A percentile compares a stretch with the other conserved stretches of the same genome.
Evolutionary conservation across 1,284 basidiomycete species (phyloP).

Genomic region (Puccinia hordei): DNA sequence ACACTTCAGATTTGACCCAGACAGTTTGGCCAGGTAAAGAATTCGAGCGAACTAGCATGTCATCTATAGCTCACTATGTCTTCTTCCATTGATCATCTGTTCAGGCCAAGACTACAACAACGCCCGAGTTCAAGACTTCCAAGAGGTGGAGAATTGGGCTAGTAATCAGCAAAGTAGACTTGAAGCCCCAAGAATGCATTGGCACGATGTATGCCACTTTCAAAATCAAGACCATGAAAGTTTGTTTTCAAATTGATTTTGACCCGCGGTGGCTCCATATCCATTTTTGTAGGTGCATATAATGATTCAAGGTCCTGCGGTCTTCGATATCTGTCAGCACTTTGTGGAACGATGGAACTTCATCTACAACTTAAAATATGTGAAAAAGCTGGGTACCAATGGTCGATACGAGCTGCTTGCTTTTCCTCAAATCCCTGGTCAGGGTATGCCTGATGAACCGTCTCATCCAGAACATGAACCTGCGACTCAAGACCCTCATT

Average conservation of each 20-base stretch:
- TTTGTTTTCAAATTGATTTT: constrained; percentile 2
- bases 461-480: constrained; percentile 62
- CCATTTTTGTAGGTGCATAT: constrained; percentile 64
- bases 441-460: constrained; percentile 67
- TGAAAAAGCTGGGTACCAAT: constrained; percentile 58
- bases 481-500: constrained; percentile 69
- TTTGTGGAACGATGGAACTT: constrained; percentile 81
- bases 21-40: too few relatives aligned
- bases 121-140: constrained; percentile 78
- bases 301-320: constrained; percentile 77
- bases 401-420: constrained; percentile 73
- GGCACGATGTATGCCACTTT: constrained; percentile 72
- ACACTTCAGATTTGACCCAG: too few relatives aligned
- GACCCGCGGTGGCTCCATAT: constrained; percentile 55
- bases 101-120: too few relatives aligned
- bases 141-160: constrained; percentile 76
- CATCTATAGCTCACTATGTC: too few relatives aligned
- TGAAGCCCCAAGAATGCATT: constrained; percentile 68
- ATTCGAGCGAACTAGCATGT: too few relatives aligned
- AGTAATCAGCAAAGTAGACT: constrained; percentile 63
- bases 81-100: too few relatives aligned
- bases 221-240: constrained; percentile 62
- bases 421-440: constrained; percentile 72
- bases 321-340: constrained; percentile 86
- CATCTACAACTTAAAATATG: constrained; percentile 59